Conservation (phyloP, 768 basidiomycete genomes). For the Collybia mongolica region DNA sequence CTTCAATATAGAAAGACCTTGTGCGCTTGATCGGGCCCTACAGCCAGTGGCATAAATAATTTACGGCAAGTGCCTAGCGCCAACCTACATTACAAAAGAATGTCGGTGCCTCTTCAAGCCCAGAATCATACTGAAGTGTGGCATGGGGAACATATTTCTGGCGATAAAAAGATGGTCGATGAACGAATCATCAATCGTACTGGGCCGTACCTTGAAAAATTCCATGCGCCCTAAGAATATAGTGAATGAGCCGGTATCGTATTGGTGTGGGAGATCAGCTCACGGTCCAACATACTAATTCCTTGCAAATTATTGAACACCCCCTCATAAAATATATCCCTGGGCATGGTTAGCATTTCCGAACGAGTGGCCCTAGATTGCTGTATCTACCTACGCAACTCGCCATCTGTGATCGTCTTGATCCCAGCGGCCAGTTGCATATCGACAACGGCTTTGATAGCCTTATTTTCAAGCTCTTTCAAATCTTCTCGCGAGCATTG, state of each 20-base stretch:
- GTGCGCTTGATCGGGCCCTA: conserved; percentile 59
- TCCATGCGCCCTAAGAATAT: conserved; percentile 34
- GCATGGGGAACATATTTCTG: conserved; percentile 46
- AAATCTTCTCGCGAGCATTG: conserved; percentile 41
- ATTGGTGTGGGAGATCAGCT: background rate
- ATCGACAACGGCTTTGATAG: conserved; percentile 47
- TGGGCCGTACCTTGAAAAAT: conserved; percentile 42
- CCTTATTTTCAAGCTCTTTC: conserved; percentile 45
- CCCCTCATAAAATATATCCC: conserved; percentile 58
- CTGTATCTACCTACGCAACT: conserved; percentile 33
- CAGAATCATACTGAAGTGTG: conserved; percentile 32
- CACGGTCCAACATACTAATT: conserved; percentile 30
- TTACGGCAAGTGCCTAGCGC: conserved; percentile 9
- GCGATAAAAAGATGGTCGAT: conserved; percentile 1
- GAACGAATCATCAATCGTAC: background rate
- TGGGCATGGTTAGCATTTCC: conserved; percentile 16
- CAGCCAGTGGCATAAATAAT: conserved; percentile 20
- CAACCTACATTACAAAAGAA: conserved; percentile 39
- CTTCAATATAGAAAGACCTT: conserved; percentile 56
- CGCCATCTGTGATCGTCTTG: conserved; percentile 60
- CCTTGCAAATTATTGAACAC: conserved; percentile 64
- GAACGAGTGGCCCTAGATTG: background rate
- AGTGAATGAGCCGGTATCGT: background rate
- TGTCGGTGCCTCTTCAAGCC: conserved; percentile 31
- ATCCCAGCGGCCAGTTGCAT: conserved; percentile 54